Evolutionary conservation across 2,329 filamentous ascomycete genomes (phyloP).

Genomic region (Fusarium sacchari): DNA sequence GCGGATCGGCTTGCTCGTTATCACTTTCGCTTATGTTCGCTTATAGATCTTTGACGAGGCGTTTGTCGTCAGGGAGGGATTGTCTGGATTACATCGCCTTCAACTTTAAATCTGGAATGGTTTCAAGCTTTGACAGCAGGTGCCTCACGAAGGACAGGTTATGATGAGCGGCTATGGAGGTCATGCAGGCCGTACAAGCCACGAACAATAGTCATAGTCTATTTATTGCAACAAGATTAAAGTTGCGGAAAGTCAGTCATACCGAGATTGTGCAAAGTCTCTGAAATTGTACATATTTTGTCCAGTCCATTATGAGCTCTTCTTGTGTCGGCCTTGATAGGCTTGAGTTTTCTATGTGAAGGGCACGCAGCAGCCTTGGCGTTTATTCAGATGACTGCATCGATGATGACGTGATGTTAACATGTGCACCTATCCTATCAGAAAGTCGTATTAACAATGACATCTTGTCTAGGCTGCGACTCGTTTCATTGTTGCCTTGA

Average conservation of each 20-base stretch:
- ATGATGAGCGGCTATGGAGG: background rate
- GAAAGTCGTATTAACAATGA: background rate
- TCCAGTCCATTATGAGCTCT: background rate
- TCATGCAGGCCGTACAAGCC: background rate
- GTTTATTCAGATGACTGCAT: background rate
- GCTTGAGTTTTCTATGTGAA: background rate
- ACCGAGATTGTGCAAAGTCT: background rate
- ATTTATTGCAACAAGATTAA: background rate
- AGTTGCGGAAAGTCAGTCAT: background rate
- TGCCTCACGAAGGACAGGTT: background rate
- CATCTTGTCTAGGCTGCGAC: background rate
- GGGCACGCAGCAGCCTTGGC: background rate
- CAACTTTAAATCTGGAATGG: background rate
- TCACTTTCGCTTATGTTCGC: conserved; percentile 42
- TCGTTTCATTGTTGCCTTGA: conserved; percentile 8
- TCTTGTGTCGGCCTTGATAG: background rate
- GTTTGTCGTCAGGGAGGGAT: background rate
- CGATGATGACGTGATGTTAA: background rate
- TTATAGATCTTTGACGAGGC: conserved; percentile 33
- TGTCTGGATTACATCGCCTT: conserved; percentile 3
- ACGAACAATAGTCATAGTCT: background rate
- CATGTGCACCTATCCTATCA: background rate
- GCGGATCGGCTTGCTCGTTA: conserved; percentile 26
- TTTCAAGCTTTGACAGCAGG: background rate
- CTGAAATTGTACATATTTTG: background rate